Evolutionary conservation across 345 rosid species (phyloP).

Genomic region (Microthlaspi erraticum): DNA sequence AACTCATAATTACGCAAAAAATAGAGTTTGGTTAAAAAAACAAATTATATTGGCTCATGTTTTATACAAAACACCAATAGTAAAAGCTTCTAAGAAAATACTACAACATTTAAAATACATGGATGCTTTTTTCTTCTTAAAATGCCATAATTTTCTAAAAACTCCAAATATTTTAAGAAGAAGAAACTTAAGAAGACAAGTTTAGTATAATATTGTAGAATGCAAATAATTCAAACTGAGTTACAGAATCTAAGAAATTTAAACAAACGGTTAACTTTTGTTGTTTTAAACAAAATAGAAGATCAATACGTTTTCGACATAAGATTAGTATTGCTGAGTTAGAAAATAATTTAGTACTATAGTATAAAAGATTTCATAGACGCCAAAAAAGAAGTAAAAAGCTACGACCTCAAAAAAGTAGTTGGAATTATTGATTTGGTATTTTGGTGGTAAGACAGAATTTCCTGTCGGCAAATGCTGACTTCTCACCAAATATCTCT

Average conservation of each 20-base stretch:
- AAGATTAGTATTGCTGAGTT: neutral
- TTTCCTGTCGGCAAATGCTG: conserved; percentile 48
- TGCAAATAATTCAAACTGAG: too few species aligned
- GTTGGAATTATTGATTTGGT: conserved; percentile 49
- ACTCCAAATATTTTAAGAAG: too few species aligned
- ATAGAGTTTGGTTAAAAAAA: neutral
- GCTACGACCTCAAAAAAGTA: conserved; percentile 30
- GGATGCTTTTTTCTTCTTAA: too few species aligned
- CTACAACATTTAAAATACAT: neutral
- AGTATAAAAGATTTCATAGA: neutral
- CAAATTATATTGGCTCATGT: neutral
- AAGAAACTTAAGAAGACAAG: too few species aligned
- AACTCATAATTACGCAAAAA: neutral
- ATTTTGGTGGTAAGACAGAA: conserved; percentile 47
- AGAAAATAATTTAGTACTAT: too few species aligned
- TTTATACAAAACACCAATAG: conserved; percentile 1
- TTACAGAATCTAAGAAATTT: too few species aligned
- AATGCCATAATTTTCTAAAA: neutral
- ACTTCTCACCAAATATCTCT: conserved; percentile 46
- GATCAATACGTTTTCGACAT: conserved; percentile 19
- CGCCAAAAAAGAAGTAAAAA: conserved; percentile 25
- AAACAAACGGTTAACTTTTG: too few species aligned
- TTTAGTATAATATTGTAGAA: too few species aligned
- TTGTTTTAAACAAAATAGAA: too few species aligned
- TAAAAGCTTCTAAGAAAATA: conserved; percentile 3